Percentiles rank a stretch among this genome's conserved stretches.
Evolutionary conservation across 129 eudicot species (phyloP).

Genomic region (Ambrosia artemisiifolia): DNA sequence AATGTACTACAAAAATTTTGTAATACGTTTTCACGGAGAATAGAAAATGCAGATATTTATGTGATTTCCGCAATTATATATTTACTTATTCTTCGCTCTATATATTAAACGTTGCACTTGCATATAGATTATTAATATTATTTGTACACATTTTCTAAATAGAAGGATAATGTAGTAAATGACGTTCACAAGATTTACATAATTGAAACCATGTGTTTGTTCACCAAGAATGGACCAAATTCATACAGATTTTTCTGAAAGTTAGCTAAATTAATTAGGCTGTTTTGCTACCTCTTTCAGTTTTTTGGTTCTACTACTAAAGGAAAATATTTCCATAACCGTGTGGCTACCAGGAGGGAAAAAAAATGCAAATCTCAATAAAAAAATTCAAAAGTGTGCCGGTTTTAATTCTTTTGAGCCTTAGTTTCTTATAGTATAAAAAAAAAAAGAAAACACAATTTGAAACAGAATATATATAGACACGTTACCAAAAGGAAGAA

Average conservation of each 20-base stretch:
- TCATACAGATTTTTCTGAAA: not conserved
- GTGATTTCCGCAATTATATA: no score
- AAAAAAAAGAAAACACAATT: not conserved
- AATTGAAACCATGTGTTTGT: not conserved
- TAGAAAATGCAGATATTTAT: no score
- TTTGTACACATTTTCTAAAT: not conserved
- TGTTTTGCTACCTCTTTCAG: not conserved
- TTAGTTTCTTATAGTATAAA: not conserved
- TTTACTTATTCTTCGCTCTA: not conserved
- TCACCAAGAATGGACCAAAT: conserved; percentile 1
- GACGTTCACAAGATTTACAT: not conserved
- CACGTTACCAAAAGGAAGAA: conserved; percentile 17
- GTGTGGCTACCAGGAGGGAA: not conserved
- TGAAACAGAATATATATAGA: not conserved
- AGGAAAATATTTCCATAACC: not conserved
- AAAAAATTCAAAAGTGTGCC: not conserved
- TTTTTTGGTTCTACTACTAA: not conserved
- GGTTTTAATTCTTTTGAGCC: not conserved
- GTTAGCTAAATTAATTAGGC: not conserved
- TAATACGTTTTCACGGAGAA: no score
- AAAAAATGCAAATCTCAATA: not conserved
- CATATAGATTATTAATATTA: no score
- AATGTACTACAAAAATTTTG: no score
- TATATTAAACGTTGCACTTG: no score
- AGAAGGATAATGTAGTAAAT: not conserved